phyloP scores from a whole-genome alignment of 2,329 filamentous ascomycete species.

The Neonectria hederae region DNA sequence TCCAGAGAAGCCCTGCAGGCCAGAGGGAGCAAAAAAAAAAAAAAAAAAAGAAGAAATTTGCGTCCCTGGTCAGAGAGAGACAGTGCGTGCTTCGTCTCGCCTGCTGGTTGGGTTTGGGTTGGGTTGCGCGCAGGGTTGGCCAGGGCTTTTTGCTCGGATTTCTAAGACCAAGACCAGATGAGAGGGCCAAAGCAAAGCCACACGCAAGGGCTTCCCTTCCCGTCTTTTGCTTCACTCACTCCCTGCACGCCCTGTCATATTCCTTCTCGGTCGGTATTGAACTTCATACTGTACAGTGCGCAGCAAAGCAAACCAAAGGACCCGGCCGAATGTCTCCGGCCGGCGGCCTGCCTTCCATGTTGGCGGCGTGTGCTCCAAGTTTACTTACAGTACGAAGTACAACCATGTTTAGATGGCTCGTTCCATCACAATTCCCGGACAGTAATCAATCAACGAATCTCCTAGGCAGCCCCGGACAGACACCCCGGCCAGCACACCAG shows the following conservation, averaged over 20 bases:
- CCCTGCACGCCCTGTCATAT: conserved; percentile 19
- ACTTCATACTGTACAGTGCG: background rate
- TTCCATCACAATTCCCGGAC: conserved; percentile 32
- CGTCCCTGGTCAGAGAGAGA: conserved; percentile 9
- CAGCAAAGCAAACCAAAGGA: conserved; percentile 2
- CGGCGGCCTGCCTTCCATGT: conserved; percentile 20
- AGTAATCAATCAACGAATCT: conserved; percentile 30
- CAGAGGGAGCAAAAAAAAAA: background rate
- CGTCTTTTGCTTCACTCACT: conserved; percentile 11
- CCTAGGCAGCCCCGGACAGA: conserved; percentile 23
- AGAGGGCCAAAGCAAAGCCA: conserved; percentile 10
- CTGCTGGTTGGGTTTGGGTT: conserved; percentile 14
- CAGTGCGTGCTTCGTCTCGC: conserved; percentile 15
- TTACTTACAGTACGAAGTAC: background rate
- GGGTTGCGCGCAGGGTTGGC: conserved; percentile 14
- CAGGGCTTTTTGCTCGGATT: conserved; percentile 14
- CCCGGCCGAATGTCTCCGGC: conserved; percentile 33
- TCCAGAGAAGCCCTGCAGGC: background rate
- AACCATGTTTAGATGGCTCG: conserved; percentile 14
- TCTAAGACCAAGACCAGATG: conserved; percentile 8
- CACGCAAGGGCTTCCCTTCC: conserved; percentile 6
- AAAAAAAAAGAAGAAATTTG: conserved; percentile 1
- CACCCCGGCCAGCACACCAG: conserved; percentile 28
- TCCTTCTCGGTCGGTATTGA: background rate
- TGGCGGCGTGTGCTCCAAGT: conserved; percentile 14